Percentiles rank a stretch among this genome's conserved stretches.
Conservation (phyloP, 352 stramenopile genomes). For the Pythium dissotocum region DNA sequence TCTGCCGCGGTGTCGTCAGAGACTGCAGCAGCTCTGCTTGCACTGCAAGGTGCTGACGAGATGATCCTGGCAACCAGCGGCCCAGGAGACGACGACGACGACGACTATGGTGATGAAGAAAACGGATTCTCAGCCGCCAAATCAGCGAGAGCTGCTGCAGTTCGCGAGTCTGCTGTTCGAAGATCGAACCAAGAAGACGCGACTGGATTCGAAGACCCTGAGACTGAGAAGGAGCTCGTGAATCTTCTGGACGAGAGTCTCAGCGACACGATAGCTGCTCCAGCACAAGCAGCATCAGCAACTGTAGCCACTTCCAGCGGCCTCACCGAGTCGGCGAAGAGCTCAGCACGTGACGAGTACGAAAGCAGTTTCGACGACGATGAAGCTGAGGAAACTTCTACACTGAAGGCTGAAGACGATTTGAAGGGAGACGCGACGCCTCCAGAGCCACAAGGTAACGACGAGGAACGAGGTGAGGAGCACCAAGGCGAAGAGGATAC, state of each 20-base stretch:
- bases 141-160: neutral
- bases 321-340: constrained; percentile 11
- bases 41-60: constrained; percentile 17
- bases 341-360: constrained; percentile 33
- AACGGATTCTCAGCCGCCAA: neutral
- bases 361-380: constrained; percentile 61
- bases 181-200: neutral
- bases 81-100: neutral
- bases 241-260: constrained; percentile 61
- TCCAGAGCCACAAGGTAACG: neutral
- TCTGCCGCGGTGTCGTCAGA: neutral
- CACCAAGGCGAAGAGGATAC: neutral
- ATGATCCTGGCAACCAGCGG: constrained; percentile 12
- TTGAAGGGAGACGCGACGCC: neutral
- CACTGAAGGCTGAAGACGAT: constrained; percentile 11
- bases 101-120: constrained; percentile 7
- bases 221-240: constrained; percentile 44
- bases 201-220: constrained; percentile 3
- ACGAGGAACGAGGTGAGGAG: neutral
- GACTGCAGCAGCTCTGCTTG: neutral
- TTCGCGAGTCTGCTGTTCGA: neutral
- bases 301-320: too few species aligned
- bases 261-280: neutral
- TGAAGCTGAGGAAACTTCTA: constrained; percentile 19
- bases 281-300: neutral